Evolutionary conservation across 2,329 filamentous ascomycete genomes (phyloP), one percentile per base, ranked within the genome.

Genomic region (Pseudogymnoascus sp.): DNA sequence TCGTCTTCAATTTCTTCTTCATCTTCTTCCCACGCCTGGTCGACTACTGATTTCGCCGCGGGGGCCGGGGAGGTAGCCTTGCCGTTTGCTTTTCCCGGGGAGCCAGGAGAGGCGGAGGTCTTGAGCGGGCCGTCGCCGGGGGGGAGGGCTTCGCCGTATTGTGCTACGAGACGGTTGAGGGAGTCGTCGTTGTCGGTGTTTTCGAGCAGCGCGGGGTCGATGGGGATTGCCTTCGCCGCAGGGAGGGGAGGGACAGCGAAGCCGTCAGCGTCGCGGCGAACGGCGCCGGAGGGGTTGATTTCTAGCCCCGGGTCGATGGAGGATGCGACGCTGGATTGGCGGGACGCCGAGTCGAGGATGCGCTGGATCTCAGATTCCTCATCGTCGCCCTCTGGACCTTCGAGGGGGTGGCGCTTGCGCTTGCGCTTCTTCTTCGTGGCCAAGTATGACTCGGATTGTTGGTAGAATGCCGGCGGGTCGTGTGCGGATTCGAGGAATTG

Each of bases 391-490:
- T 68, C 64, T 61, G 65, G 31, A 5, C 61, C 63, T 60, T 74
- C 68, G 61, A 78, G 34, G 62, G 65, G 66, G 54, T 74, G 75
- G 1, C 72, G 71, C 23, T 74, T 75, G 36, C 75, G 76, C 71
- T 80, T 81, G 66, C 76, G 79, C 65, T 76, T 81, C 72, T 76
- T 75, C 73, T 77, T 83, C 70, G 80, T 68, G 71, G 76, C 77
- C 70, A 83, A 77, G 72, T 83, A 83, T 70, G 87, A 81, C 64
- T 85, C 78, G 21, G 83, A 79, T 70, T 88, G 81, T 70, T 85
- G 82, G 72, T 89, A 91, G 68, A 95, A 89, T 0, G 91, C 88
- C 0, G 95, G 95, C 0, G 95, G 95, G 69, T 96, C 90, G 67
- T 90, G 87, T 23, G 83, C 78, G 23, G 87, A 86, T 69, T 93